Percentiles rank a stretch among this genome's conserved stretches.
Conservation (phyloP, 2,329 filamentous ascomycete genomes). For the Aspergillus pseudoviridinutans region DNA sequence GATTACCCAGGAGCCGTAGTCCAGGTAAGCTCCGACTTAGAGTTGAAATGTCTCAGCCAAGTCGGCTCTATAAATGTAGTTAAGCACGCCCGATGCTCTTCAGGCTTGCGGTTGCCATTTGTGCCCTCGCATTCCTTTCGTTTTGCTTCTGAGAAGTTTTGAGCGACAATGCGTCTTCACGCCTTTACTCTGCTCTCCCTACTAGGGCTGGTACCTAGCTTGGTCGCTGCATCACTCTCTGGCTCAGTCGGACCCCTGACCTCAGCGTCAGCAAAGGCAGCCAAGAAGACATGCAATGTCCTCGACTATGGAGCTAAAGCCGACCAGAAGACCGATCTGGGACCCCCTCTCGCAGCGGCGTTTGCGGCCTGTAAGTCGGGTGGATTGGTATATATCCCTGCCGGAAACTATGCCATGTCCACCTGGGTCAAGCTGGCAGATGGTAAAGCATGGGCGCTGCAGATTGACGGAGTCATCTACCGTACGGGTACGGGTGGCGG, state of each 20-base stretch:
- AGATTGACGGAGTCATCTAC: conserved; percentile 52
- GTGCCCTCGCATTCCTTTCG: not conserved
- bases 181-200: conserved; percentile 7
- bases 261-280: conserved; percentile 39
- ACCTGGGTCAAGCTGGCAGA: conserved; percentile 49
- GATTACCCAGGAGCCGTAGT: too few species aligned
- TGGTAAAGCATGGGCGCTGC: conserved; percentile 48
- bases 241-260: conserved; percentile 46
- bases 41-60: not conserved
- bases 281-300: conserved; percentile 51
- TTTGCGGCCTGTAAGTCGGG: conserved; percentile 50
- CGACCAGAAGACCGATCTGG: conserved; percentile 50
- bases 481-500: conserved; percentile 48
- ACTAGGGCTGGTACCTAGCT: conserved; percentile 22
- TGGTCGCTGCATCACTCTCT: conserved; percentile 36
- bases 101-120: not conserved
- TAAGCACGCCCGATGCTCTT: not conserved
- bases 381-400: conserved; percentile 49
- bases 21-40: too few species aligned
- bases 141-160: too few species aligned
- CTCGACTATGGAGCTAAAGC: conserved; percentile 51
- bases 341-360: conserved; percentile 46
- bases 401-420: conserved; percentile 48
- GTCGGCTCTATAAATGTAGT: not conserved
- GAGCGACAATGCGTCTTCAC: conserved; percentile 6